phyloP scores from a whole-genome alignment of 2,329 filamentous ascomycete species.

The Neonectria sp. region DNA sequence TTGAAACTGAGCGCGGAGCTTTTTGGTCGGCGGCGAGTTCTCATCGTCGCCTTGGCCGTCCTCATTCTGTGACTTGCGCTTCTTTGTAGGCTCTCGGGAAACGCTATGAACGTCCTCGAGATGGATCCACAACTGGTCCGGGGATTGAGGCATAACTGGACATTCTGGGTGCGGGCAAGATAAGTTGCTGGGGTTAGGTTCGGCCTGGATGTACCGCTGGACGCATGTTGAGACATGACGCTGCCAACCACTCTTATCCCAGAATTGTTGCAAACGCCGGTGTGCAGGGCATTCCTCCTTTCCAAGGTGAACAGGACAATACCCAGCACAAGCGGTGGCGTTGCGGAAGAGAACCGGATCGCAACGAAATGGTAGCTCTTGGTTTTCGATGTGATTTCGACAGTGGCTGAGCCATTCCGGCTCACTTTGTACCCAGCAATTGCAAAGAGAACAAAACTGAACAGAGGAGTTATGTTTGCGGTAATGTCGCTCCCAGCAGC shows the following conservation, averaged over 20 bases:
- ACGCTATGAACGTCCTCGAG: neutral
- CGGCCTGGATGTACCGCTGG: neutral
- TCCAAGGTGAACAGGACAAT: neutral
- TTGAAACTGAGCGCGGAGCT: neutral
- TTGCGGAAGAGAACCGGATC: neutral
- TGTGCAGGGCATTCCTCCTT: neutral
- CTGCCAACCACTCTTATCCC: neutral
- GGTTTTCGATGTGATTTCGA: neutral
- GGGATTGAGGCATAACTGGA: neutral
- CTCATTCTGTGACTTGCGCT: neutral
- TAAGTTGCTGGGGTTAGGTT: slow-evolving; percentile 3
- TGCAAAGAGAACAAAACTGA: neutral
- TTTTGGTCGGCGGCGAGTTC: neutral
- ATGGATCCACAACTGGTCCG: neutral
- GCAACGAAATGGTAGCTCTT: neutral
- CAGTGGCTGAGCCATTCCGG: neutral
- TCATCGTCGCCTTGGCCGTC: neutral
- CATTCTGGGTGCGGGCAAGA: neutral
- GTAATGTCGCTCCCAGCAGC: neutral
- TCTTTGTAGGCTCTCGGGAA: neutral
- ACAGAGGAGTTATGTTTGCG: neutral
- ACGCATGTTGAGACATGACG: neutral
- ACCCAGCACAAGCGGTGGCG: neutral
- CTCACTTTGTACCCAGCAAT: neutral
- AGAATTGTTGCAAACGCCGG: neutral